A percentile compares a stretch with the other conserved stretches of the same genome.
phyloP scores from a whole-genome alignment of 2,329 filamentous ascomycete genomes.

The Colletotrichum sp. region DNA sequence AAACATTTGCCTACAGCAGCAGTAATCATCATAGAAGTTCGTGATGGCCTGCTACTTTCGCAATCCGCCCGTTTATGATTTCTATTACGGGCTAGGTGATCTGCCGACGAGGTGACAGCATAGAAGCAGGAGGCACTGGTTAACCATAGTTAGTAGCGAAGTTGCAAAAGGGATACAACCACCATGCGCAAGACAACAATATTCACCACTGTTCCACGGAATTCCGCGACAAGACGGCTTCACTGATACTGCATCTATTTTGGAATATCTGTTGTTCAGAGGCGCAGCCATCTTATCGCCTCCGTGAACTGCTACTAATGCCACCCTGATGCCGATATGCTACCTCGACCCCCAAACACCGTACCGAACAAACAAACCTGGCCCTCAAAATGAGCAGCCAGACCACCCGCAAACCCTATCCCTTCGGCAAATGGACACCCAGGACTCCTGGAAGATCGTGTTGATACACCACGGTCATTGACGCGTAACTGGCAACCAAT shows the following conservation, averaged over 20 bases:
- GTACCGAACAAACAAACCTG: background rate
- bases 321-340: conserved; percentile 4
- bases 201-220: background rate
- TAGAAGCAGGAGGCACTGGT: background rate
- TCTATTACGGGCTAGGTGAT: background rate
- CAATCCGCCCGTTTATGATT: background rate
- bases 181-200: background rate
- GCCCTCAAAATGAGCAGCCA: background rate
- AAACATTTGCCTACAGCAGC: background rate
- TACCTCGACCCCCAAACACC: background rate
- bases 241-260: background rate
- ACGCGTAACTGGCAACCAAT: background rate
- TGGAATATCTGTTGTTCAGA: background rate
- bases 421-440: background rate
- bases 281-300: background rate
- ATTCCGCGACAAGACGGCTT: background rate
- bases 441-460: background rate
- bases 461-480: background rate
- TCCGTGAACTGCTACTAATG: background rate
- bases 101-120: background rate
- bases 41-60: background rate
- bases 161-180: background rate
- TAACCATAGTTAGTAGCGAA: background rate
- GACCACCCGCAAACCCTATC: background rate
- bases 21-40: background rate